Evolutionary conservation across 768 basidiomycete species (phyloP).

Genomic region (Boletus subcaerulescens): DNA sequence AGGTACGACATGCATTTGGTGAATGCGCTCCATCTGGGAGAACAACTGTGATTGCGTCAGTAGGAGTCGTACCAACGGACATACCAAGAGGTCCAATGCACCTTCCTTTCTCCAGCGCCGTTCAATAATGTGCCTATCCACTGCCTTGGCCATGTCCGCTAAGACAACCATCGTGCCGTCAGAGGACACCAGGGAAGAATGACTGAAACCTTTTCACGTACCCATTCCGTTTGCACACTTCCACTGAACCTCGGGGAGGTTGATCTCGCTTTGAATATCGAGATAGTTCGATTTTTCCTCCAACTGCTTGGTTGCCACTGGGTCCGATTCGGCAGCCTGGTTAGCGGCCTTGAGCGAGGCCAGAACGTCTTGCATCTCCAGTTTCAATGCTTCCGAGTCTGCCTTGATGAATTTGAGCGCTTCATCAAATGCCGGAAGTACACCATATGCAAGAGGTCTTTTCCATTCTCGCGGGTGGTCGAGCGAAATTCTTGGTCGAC

Average conservation of each 20-base stretch:
- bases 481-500: slow-evolving; percentile 52
- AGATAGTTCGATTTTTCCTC: slow-evolving; percentile 54
- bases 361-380: slow-evolving; percentile 21
- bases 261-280: slow-evolving; percentile 77
- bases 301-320: slow-evolving; percentile 41
- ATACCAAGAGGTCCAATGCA: slow-evolving; percentile 75
- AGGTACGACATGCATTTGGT: slow-evolving; percentile 89
- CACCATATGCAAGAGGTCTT: slow-evolving; percentile 55
- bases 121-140: slow-evolving; percentile 79
- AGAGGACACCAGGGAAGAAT: neutral
- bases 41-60: neutral
- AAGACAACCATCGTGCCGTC: neutral
- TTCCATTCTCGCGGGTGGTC: slow-evolving; percentile 61
- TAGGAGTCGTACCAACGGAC: neutral
- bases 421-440: slow-evolving; percentile 80
- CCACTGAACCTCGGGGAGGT: slow-evolving; percentile 83
- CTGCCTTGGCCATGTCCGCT: slow-evolving; percentile 68
- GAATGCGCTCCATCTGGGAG: slow-evolving; percentile 83
- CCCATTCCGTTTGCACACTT: slow-evolving; percentile 75
- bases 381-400: slow-evolving; percentile 54
- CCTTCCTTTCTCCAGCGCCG: slow-evolving; percentile 85
- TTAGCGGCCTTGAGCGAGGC: slow-evolving; percentile 17
- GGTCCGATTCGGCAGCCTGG: slow-evolving; percentile 30
- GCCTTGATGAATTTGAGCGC: slow-evolving; percentile 67
- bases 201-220: slow-evolving; percentile 36